phyloP scores from a whole-genome alignment of 371 early-diverging fungal species.

The Rhizopus stolonifer region DNA sequence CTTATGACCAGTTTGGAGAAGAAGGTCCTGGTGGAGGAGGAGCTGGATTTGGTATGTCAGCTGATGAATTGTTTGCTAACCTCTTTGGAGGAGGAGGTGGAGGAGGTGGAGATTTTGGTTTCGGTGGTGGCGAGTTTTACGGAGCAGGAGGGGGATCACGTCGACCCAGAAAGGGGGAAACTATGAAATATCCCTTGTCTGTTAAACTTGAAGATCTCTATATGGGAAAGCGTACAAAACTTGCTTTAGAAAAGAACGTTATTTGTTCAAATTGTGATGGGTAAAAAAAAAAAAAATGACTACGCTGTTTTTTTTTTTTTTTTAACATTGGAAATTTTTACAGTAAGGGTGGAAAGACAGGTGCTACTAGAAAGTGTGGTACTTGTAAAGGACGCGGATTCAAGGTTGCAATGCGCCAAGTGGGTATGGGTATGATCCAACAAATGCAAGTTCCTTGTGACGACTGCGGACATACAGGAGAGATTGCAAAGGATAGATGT shows the following conservation, averaged over 20 bases:
- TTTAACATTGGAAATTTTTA: not conserved
- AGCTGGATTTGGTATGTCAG: slow-evolving; percentile 59
- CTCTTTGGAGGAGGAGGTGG: slow-evolving; percentile 69
- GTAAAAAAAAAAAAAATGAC: slow-evolving; percentile 27
- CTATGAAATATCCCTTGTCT: slow-evolving; percentile 75
- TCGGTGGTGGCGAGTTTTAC: slow-evolving; percentile 38
- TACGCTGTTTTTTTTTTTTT: not conserved
- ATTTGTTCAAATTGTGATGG: slow-evolving; percentile 68
- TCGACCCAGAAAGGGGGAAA: slow-evolving; percentile 78
- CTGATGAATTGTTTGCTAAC: slow-evolving; percentile 85
- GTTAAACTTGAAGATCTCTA: slow-evolving; percentile 88
- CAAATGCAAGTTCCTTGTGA: slow-evolving; percentile 78
- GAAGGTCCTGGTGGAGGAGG: slow-evolving; percentile 70
- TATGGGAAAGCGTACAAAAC: slow-evolving; percentile 81
- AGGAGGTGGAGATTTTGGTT: slow-evolving; percentile 16
- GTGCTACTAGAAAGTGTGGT: slow-evolving; percentile 71
- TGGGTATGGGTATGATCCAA: slow-evolving; percentile 95
- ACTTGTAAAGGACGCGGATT: slow-evolving; percentile 92
- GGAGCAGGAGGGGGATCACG: slow-evolving; percentile 51
- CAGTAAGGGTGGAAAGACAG: slow-evolving; percentile 79
- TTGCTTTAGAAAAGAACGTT: slow-evolving; percentile 81
- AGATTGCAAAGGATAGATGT: slow-evolving; percentile 78
- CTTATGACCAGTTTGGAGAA: slow-evolving; percentile 89
- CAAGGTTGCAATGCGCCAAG: slow-evolving; percentile 83
- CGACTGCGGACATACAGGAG: slow-evolving; percentile 29